These are phyloP conservation scores for Backusella macrospora DNA, from an alignment of 192 early-diverging fungal species.

Conservation along the genomic window DNA sequence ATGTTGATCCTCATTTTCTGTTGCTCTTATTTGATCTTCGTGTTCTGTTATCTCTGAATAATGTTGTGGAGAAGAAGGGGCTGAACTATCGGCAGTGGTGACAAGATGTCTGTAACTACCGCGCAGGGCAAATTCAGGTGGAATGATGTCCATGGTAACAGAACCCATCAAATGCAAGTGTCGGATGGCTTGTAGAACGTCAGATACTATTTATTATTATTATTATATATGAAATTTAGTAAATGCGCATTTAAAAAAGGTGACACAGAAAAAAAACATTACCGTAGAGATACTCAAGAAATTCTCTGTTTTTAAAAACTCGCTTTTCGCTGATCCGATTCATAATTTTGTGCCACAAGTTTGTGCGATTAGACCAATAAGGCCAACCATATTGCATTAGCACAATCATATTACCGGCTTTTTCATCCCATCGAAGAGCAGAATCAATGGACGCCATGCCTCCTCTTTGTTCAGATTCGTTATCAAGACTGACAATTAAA, in stretches of 20 bases:
- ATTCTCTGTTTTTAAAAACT: conserved; percentile 37
- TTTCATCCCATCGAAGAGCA: conserved; percentile 42
- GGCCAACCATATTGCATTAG: conserved; percentile 45
- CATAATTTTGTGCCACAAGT: conserved; percentile 35
- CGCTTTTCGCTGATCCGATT: conserved; percentile 38
- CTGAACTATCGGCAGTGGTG: not conserved
- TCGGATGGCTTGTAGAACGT: conserved; percentile 33
- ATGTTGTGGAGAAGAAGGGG: not conserved
- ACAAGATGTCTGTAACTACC: conserved; percentile 27
- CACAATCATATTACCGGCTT: conserved; percentile 37
- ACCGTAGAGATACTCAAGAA: conserved; percentile 41
- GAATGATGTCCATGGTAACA: conserved; percentile 39
- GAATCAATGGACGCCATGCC: conserved; percentile 41
- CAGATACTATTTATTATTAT: conserved; percentile 24
- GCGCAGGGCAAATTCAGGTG: conserved; percentile 37
- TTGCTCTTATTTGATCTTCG: not conserved
- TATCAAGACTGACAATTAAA: conserved; percentile 38
- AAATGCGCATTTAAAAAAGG: not conserved
- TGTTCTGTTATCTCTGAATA: not conserved
- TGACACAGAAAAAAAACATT: not conserved
- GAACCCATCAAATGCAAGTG: conserved; percentile 27
- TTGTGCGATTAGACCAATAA: conserved; percentile 35
- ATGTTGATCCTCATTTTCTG: not conserved
- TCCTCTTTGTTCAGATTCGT: conserved; percentile 29
- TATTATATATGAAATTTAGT: not conserved